A percentile compares a stretch with the other conserved stretches of the same genome.
phyloP scores from a whole-genome alignment of 495 filamentous ascomycete genomes.

The Hyphodiscus hymeniophilus region DNA sequence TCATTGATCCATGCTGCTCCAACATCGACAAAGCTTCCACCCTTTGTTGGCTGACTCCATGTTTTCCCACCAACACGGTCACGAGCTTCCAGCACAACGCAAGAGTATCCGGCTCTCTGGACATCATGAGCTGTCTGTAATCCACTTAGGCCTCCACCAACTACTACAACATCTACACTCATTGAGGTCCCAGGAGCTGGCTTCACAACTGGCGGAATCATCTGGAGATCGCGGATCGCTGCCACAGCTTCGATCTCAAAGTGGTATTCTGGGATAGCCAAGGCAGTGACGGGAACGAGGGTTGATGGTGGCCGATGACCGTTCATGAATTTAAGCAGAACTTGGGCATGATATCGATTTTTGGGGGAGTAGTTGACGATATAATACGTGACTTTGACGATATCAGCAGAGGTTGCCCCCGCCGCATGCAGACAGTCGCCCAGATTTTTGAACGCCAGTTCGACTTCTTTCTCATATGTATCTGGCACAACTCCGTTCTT shows the following conservation, averaged over 20 bases:
- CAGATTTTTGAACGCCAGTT: slow-evolving; percentile 28
- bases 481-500: slow-evolving; percentile 19
- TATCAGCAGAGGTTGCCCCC: slow-evolving; percentile 14
- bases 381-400: slow-evolving; percentile 28
- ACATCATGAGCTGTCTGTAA: slow-evolving; percentile 36
- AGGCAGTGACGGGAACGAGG: slow-evolving; percentile 25
- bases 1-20: slow-evolving; percentile 48
- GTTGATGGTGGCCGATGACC: slow-evolving; percentile 27
- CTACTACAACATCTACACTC: slow-evolving; percentile 34
- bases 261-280: slow-evolving; percentile 25
- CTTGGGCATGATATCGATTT: slow-evolving; percentile 20
- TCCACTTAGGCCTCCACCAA: slow-evolving; percentile 43
- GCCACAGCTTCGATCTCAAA: slow-evolving; percentile 33
- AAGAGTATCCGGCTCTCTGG: slow-evolving; percentile 31
- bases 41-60: slow-evolving; percentile 13
- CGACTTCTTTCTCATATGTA: slow-evolving; percentile 26
- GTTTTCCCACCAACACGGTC: slow-evolving; percentile 45
- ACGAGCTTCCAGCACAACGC: slow-evolving; percentile 39
- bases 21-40: slow-evolving; percentile 31
- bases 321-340: slow-evolving; percentile 23
- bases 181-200: neutral
- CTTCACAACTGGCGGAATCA: neutral
- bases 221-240: slow-evolving; percentile 12
- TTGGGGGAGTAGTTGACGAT: slow-evolving; percentile 29
- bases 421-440: slow-evolving; percentile 4